Percentiles rank a stretch among this genome's conserved stretches.
phyloP scores from a whole-genome alignment of 257 asterid species.

The Fraxinus anomala region DNA sequence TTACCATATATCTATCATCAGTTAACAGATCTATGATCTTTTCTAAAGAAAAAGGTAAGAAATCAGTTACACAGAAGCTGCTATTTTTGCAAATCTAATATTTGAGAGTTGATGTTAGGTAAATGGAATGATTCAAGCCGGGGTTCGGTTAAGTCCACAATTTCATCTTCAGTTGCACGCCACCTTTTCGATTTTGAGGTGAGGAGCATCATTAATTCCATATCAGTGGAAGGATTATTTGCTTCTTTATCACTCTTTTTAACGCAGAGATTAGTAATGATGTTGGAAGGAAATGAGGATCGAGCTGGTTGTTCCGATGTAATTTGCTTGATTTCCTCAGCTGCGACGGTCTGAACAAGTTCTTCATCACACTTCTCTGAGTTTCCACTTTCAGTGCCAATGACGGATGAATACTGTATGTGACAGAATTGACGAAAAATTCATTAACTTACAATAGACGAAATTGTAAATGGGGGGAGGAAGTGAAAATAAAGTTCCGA shows the following conservation, averaged over 20 bases:
- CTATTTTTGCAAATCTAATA: background rate
- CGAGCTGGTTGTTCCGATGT: slow-evolving; percentile 45
- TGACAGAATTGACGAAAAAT: slow-evolving; percentile 18
- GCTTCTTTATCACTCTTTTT: slow-evolving; percentile 30
- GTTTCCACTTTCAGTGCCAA: slow-evolving; percentile 29
- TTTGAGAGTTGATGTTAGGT: slow-evolving; percentile 38
- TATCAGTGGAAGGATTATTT: slow-evolving; percentile 30
- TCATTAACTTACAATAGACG: background rate
- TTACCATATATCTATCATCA: background rate
- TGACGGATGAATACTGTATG: slow-evolving; percentile 36
- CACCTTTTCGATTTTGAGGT: slow-evolving; percentile 39
- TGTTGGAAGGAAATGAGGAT: slow-evolving; percentile 24
- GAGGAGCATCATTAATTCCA: slow-evolving; percentile 49
- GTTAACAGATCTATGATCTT: background rate
- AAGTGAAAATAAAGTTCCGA: background rate
- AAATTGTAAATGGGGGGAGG: background rate
- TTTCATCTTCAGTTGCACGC: slow-evolving; percentile 52
- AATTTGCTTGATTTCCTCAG: slow-evolving; percentile 67
- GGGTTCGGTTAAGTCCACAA: slow-evolving; percentile 80
- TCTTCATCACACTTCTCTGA: slow-evolving; percentile 19
- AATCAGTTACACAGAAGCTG: background rate
- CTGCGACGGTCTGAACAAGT: slow-evolving; percentile 29
- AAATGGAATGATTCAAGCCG: slow-evolving; percentile 69
- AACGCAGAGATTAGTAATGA: slow-evolving; percentile 21
- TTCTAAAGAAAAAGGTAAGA: background rate